These are phyloP conservation scores for Coniferiporia weirii DNA, from an alignment of 1,284 basidiomycete genomes.

Conservation along the genomic window DNA sequence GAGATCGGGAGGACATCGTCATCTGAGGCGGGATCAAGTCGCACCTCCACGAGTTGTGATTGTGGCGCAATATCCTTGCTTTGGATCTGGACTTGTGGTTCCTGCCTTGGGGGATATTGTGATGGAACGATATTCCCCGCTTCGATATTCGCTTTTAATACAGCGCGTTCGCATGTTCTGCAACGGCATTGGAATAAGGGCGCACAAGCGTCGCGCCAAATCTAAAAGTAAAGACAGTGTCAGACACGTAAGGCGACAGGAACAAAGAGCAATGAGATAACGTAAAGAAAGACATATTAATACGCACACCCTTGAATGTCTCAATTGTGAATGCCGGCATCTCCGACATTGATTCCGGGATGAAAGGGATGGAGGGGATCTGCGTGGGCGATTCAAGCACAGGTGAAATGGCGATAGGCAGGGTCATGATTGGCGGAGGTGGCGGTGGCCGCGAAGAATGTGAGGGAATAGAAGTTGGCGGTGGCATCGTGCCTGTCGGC, in stretches of 20 bases:
- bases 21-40: constrained; percentile 13
- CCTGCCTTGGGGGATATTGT: constrained; percentile 22
- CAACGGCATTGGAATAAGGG: constrained; percentile 69
- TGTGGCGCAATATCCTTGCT: constrained; percentile 18
- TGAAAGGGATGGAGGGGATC: constrained; percentile 58
- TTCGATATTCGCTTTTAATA: constrained; percentile 39
- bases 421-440: constrained; percentile 25
- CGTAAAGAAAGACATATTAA: constrained; percentile 19
- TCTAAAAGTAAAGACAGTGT: constrained; percentile 31
- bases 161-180: constrained; percentile 61
- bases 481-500: constrained; percentile 21
- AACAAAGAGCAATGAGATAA: constrained; percentile 7
- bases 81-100: constrained; percentile 10
- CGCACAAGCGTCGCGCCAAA: constrained; percentile 67
- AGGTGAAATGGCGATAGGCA: constrained; percentile 50
- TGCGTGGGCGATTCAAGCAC: constrained; percentile 52
- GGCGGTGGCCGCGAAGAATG: constrained; percentile 18
- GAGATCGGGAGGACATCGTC: constrained; percentile 19
- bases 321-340: constrained; percentile 59
- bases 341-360: constrained; percentile 55
- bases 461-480: constrained; percentile 2
- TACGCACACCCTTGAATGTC: constrained; percentile 48
- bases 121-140: constrained; percentile 29
- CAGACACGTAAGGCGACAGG: constrained; percentile 14
- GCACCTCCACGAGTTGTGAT: constrained; percentile 18